Evolutionary conservation across 306 rosid genomes (phyloP).

Genomic region (Lathyrus aphaca): DNA sequence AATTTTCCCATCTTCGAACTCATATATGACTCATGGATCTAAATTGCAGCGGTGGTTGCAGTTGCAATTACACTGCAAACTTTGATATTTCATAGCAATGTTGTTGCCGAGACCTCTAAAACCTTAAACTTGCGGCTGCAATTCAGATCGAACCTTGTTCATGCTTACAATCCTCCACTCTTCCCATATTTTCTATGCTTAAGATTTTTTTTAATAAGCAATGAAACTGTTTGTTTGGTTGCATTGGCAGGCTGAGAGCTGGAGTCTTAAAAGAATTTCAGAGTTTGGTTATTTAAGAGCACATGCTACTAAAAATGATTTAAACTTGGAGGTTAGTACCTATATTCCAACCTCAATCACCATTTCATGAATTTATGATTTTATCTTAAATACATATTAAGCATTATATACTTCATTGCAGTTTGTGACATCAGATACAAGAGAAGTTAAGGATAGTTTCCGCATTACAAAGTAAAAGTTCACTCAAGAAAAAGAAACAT

Average conservation of each 20-base stretch:
- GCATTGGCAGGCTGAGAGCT: constrained; percentile 45
- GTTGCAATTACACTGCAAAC: neutral
- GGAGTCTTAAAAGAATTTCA: constrained; percentile 68
- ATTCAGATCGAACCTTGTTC: neutral
- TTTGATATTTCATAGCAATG: neutral
- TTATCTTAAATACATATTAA: too few relatives aligned
- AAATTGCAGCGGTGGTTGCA: too few relatives aligned
- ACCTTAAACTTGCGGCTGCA: neutral
- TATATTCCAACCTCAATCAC: neutral
- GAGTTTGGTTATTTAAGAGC: constrained; percentile 72
- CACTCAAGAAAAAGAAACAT: neutral
- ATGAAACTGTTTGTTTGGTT: constrained; percentile 12
- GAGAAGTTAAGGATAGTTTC: constrained; percentile 62
- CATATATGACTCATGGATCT: neutral
- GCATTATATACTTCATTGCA: constrained; percentile 38
- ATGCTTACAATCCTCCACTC: too few relatives aligned
- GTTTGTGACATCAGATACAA: constrained; percentile 61
- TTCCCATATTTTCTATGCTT: neutral
- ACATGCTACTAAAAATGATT: constrained; percentile 57
- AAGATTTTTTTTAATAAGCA: neutral
- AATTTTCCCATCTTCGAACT: constrained; percentile 28
- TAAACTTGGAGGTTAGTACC: constrained; percentile 65
- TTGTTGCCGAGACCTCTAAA: neutral
- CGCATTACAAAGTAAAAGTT: constrained; percentile 55
- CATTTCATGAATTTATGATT: neutral